Evolutionary conservation across 306 rosid species (phyloP).

Genomic region (Morella rubra): DNA sequence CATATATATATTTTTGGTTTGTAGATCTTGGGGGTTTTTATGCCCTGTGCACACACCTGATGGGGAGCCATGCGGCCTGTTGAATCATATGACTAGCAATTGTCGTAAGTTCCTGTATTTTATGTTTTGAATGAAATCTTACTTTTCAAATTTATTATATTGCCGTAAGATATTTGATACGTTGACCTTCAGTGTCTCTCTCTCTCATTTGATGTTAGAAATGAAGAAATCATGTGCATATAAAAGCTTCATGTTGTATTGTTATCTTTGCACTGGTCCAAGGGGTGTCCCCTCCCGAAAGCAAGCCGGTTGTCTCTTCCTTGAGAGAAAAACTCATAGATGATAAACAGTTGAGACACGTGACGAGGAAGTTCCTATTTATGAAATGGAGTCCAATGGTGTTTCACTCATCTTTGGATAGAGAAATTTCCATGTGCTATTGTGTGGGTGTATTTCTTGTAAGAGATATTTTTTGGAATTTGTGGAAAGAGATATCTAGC

Average conservation of each 20-base stretch:
- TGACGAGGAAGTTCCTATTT: neutral
- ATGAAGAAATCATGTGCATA: neutral
- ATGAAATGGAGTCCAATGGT: neutral
- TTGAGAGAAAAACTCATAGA: too few relatives aligned
- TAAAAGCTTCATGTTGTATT: neutral
- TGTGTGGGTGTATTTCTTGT: neutral
- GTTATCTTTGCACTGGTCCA: neutral
- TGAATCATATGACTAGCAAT: slow-evolving; percentile 81
- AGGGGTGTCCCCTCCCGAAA: too few relatives aligned
- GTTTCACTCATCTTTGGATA: too few relatives aligned
- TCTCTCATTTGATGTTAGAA: neutral
- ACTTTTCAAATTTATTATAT: neutral
- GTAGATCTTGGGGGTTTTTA: slow-evolving; percentile 97
- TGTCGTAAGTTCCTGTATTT: slow-evolving; percentile 54
- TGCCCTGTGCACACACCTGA: slow-evolving; percentile 99
- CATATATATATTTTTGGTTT: slow-evolving; percentile 14
- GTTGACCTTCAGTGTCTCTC: neutral
- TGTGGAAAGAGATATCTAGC: neutral
- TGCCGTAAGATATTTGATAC: neutral
- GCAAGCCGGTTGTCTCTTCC: too few relatives aligned
- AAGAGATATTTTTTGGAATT: neutral
- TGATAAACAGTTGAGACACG: neutral
- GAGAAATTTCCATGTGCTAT: too few relatives aligned
- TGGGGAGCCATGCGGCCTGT: slow-evolving; percentile 98
- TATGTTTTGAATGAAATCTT: neutral